Evolutionary conservation across 345 rosid genomes (phyloP), one percentile per base, ranked within the genome.

Genomic region (Eucalyptus regnans): DNA sequence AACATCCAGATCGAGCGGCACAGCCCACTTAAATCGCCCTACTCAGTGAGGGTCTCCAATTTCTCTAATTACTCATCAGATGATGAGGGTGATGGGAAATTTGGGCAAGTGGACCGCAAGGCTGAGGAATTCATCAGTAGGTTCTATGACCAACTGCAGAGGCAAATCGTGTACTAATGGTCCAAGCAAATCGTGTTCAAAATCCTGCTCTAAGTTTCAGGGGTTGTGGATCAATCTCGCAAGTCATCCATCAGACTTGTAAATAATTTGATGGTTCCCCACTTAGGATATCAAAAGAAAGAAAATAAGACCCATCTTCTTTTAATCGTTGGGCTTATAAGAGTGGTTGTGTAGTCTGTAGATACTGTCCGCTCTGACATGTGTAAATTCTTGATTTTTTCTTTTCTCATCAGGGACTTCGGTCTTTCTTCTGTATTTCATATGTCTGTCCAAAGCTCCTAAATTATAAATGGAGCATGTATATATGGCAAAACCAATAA

Each of bases 41-140:
- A 23, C 25, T 58, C 37, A 4, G 86, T 79, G 66, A 88, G 89
- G 86, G 86, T 88, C 49, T 88, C 89, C 2, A 81, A 88, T 58
- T 88, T 66, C 79, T 88, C 89, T 4, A 81, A 88, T 58, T 88
- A n/a, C 79, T 54, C 84, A 3, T 71, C 89, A 22, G 76, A 71
- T 44, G 89, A 86, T 20, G 87, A 85, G 84, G 87, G 50, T n/a
- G 90, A 86, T 49, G 90, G 25, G 58, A 50, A 79, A 11, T 81
- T 43, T 49, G 60, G 76, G 51, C 87, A 14, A 41, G 90, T 89
- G 79, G 90, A 89, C 86, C 41, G 49, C 50, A 66, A 60, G 9
- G 90, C 90, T 9, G 90, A 89, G 51, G 90, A 62, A 41, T 89
- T 89, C 87, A 89, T 89, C 54, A 86, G 41, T 62, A 84, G 87